A percentile compares a stretch with the other conserved stretches of the same genome.
Evolutionary conservation across 2,329 filamentous ascomycete species (phyloP).

Genomic region (Aspergillus pseudotamarii): DNA sequence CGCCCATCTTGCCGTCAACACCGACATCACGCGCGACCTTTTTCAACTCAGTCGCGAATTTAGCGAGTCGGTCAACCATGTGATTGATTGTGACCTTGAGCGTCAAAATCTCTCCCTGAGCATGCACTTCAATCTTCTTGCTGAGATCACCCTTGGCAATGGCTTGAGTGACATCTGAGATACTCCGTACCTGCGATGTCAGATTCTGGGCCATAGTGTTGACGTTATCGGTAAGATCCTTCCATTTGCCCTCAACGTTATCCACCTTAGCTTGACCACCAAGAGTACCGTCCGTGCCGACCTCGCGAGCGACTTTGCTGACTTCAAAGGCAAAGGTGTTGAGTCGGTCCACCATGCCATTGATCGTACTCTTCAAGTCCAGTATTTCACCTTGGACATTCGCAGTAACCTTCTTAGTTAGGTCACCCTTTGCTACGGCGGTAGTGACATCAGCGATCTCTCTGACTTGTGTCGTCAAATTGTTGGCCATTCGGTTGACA

Average conservation of each 20-base stretch:
- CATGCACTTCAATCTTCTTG: slow-evolving; percentile 92
- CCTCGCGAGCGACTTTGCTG: slow-evolving; percentile 66
- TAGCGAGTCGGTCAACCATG: slow-evolving; percentile 94
- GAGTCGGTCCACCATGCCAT: slow-evolving; percentile 67
- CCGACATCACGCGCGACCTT: slow-evolving; percentile 94
- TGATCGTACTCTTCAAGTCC: slow-evolving; percentile 88
- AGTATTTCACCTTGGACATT: slow-evolving; percentile 93
- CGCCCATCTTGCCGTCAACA: slow-evolving; percentile 97
- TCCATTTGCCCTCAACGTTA: slow-evolving; percentile 69
- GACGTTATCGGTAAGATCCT: slow-evolving; percentile 67
- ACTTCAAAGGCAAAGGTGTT: slow-evolving; percentile 68
- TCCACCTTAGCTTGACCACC: slow-evolving; percentile 66
- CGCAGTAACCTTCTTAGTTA: slow-evolving; percentile 94
- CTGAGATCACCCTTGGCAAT: slow-evolving; percentile 96
- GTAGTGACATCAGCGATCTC: slow-evolving; percentile 97
- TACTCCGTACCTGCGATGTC: slow-evolving; percentile 75
- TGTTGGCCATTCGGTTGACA: slow-evolving; percentile 98
- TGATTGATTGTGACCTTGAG: slow-evolving; percentile 97
- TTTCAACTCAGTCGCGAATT: slow-evolving; percentile 95
- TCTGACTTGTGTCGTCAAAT: slow-evolving; percentile 94
- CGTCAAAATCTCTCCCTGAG: slow-evolving; percentile 90
- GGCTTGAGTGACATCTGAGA: slow-evolving; percentile 90
- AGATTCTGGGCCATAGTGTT: slow-evolving; percentile 69
- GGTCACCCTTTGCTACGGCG: slow-evolving; percentile 88
- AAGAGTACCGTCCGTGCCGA: slow-evolving; percentile 66